Percentiles rank a stretch among this genome's conserved stretches.
Evolutionary conservation across 106 monocot species (phyloP).

Genomic region (Xerophyta viscosa): DNA sequence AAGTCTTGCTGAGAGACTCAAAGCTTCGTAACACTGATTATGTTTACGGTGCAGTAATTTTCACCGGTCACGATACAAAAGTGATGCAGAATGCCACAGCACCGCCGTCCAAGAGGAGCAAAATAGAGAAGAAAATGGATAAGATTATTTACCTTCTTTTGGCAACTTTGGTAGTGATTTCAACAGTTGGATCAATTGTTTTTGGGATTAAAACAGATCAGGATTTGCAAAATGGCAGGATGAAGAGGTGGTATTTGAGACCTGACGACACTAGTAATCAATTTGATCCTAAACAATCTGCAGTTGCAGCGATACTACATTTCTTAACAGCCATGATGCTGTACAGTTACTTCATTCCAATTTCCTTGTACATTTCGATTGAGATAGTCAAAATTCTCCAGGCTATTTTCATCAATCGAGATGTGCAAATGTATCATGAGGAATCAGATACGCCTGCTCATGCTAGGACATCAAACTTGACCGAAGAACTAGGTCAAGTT

Average conservation of each 20-base stretch:
- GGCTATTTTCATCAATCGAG: conserved; percentile 75
- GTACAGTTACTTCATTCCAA: conserved; percentile 85
- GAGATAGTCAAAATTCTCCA: conserved; percentile 86
- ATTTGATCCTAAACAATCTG: conserved; percentile 47
- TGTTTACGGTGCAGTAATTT: conserved; percentile 70
- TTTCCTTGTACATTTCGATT: conserved; percentile 92
- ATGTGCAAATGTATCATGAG: conserved; percentile 76
- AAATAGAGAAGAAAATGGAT: conserved; percentile 84
- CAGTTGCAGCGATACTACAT: conserved; percentile 49
- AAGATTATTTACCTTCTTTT: conserved; percentile 71
- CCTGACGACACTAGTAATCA: conserved; percentile 45
- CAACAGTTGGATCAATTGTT: conserved; percentile 61
- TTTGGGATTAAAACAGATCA: conserved; percentile 61
- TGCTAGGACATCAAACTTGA: conserved; percentile 89
- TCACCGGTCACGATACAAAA: conserved; percentile 88
- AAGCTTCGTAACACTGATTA: conserved; percentile 84
- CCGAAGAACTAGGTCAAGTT: conserved; percentile 90
- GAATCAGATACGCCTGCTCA: conserved; percentile 80
- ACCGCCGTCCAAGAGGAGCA: conserved; percentile 90
- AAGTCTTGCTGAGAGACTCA: conserved; percentile 80
- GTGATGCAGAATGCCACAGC: conserved; percentile 87
- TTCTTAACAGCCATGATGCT: conserved; percentile 89
- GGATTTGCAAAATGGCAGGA: conserved; percentile 38
- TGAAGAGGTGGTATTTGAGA: conserved; percentile 80
- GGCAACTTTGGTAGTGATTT: conserved; percentile 40